These are phyloP conservation scores for Heliamphora pulchella DNA, from an alignment of 179 eudicot species.

Conservation along the genomic window DNA sequence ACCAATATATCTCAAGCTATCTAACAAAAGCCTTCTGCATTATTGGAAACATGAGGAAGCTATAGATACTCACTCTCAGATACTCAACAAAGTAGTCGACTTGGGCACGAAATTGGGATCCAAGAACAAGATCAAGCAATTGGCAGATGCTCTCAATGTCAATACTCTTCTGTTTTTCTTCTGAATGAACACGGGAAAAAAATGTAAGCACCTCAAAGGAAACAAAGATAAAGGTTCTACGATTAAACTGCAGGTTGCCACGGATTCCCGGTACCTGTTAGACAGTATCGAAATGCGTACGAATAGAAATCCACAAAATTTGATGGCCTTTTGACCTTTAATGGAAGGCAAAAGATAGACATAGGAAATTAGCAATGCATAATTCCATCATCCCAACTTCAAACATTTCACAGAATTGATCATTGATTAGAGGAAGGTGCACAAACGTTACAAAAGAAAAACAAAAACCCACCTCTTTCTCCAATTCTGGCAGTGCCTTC, in stretches of 20 bases:
- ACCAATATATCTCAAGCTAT: no score
- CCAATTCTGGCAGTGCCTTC: slow-evolving; percentile 74
- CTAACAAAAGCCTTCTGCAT: not conserved
- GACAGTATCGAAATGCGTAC: slow-evolving; percentile 76
- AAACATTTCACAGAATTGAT: slow-evolving; percentile 8
- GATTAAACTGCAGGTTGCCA: not conserved
- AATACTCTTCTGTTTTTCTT: slow-evolving; percentile 92
- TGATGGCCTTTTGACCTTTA: slow-evolving; percentile 69
- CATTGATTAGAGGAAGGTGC: not conserved
- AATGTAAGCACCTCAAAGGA: not conserved
- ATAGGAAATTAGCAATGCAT: slow-evolving; percentile 6
- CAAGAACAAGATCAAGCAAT: slow-evolving; percentile 80
- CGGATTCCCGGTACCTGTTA: slow-evolving; percentile 53
- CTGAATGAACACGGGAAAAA: slow-evolving; percentile 28
- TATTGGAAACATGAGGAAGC: not conserved
- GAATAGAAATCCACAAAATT: slow-evolving; percentile 68
- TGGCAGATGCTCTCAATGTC: slow-evolving; percentile 90
- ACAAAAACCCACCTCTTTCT: slow-evolving; percentile 55
- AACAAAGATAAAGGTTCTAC: not conserved
- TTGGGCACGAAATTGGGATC: slow-evolving; percentile 61
- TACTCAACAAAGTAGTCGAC: slow-evolving; percentile 72
- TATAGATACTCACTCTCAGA: slow-evolving; percentile 44
- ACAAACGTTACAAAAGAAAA: not conserved
- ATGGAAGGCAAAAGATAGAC: not conserved
- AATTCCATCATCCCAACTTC: not conserved